A percentile compares a stretch with the other conserved stretches of the same genome.
phyloP scores from a whole-genome alignment of 2,329 filamentous ascomycete genomes.

The Tolypocladium paradoxum region DNA sequence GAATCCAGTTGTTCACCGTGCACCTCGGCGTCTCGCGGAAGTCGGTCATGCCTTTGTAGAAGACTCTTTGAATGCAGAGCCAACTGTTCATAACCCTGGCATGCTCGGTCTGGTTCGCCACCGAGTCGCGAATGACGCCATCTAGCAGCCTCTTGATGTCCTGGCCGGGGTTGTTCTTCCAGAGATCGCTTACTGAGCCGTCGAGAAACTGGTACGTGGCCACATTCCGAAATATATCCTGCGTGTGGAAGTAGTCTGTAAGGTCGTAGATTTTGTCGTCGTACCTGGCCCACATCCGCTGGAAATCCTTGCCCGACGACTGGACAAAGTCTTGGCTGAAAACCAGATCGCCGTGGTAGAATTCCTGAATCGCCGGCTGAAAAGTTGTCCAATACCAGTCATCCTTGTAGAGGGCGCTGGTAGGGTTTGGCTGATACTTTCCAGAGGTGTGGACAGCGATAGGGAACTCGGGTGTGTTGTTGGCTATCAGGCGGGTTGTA shows the following conservation, averaged over 20 bases:
- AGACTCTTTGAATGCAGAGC: slow-evolving; percentile 72
- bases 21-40: slow-evolving; percentile 71
- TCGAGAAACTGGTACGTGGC: slow-evolving; percentile 63
- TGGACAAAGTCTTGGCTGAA: slow-evolving; percentile 50
- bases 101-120: slow-evolving; percentile 39
- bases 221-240: slow-evolving; percentile 44
- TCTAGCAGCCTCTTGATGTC: slow-evolving; percentile 64
- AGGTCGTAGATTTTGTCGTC: slow-evolving; percentile 74
- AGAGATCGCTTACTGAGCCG: slow-evolving; percentile 50
- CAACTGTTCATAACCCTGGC: slow-evolving; percentile 52
- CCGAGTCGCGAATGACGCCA: slow-evolving; percentile 33
- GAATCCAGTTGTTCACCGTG: slow-evolving; percentile 81
- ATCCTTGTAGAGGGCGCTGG: slow-evolving; percentile 45
- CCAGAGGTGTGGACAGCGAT: slow-evolving; percentile 64
- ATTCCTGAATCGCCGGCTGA: slow-evolving; percentile 69
- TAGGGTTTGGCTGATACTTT: slow-evolving; percentile 39
- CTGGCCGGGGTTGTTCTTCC: slow-evolving; percentile 65
- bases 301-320: slow-evolving; percentile 52
- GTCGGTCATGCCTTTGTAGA: slow-evolving; percentile 74
- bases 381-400: slow-evolving; percentile 74
- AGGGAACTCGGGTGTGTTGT: slow-evolving; percentile 47
- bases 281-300: slow-evolving; percentile 72
- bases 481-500: slow-evolving; percentile 46
- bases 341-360: slow-evolving; percentile 80
- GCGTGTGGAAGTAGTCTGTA: slow-evolving; percentile 81